Percentiles rank a stretch among this genome's conserved stretches.
These are phyloP conservation scores for Aspergillus fischeri DNA, from an alignment of 2,329 filamentous ascomycete species.

Conservation along the genomic window DNA sequence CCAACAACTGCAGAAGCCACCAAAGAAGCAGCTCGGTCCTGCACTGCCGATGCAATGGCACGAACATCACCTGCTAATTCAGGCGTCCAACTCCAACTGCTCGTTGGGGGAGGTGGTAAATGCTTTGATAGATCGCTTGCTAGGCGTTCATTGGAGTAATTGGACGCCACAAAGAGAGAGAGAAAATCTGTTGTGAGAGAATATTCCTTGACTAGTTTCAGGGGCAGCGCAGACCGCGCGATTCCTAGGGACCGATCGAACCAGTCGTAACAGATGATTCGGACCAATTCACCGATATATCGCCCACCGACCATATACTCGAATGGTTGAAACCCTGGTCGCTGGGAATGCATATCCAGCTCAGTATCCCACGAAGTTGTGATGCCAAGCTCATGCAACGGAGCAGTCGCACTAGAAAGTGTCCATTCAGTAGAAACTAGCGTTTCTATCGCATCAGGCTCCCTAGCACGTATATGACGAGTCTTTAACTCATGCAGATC, in stretches of 20 bases:
- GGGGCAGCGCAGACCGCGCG: constrained; percentile 46
- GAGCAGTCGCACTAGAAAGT: constrained; percentile 64
- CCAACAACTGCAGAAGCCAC: constrained; percentile 66
- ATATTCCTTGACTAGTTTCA: constrained; percentile 50
- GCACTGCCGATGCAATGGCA: constrained; percentile 62
- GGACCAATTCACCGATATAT: constrained; percentile 68
- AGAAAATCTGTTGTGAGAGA: constrained; percentile 65
- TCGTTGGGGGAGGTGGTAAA: constrained; percentile 39
- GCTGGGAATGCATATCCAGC: constrained; percentile 60
- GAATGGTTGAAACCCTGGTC: constrained; percentile 69
- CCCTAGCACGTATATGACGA: constrained; percentile 41
- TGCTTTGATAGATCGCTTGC: constrained; percentile 45
- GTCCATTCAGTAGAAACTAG: constrained; percentile 78
- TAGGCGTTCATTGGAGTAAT: constrained; percentile 46
- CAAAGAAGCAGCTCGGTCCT: constrained; percentile 65
- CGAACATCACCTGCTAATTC: constrained; percentile 56
- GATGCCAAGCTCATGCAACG: constrained; percentile 57
- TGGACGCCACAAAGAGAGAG: constrained; percentile 59
- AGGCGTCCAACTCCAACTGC: constrained; percentile 58
- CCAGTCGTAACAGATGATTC: constrained; percentile 63
- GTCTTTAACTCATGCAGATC: constrained; percentile 60
- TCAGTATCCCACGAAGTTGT: constrained; percentile 64
- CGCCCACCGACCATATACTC: constrained; percentile 75
- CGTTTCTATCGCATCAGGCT: constrained; percentile 52
- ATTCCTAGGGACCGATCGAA: constrained; percentile 44